These are phyloP conservation scores for Monosporascus ibericus DNA, from an alignment of 2,329 filamentous ascomycete species.

Conservation along the genomic window DNA sequence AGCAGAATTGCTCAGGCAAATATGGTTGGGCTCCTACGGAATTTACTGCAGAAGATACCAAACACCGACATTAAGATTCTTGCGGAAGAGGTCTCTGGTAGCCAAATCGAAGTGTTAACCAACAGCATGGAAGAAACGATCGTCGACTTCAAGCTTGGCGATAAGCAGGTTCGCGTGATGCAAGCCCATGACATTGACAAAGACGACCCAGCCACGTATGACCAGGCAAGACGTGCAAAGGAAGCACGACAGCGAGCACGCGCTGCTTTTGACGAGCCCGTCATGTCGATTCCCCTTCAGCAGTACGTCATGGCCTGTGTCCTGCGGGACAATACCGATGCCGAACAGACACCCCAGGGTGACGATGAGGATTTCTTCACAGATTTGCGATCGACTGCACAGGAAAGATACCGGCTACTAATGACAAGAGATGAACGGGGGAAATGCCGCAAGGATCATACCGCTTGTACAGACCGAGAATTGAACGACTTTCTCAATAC, in stretches of 20 bases:
- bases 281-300: slow-evolving; percentile 1
- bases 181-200: slow-evolving; percentile 5
- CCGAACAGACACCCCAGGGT: background rate
- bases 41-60: background rate
- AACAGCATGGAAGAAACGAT: background rate
- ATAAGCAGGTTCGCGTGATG: slow-evolving; percentile 2
- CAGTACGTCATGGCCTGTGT: slow-evolving; percentile 2
- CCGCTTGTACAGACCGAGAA: background rate
- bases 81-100: no score
- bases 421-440: slow-evolving; percentile 1
- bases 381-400: background rate
- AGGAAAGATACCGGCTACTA: background rate
- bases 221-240: background rate
- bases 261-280: background rate
- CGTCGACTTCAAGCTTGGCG: background rate
- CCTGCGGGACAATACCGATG: background rate
- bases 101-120: no score
- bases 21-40: background rate
- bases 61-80: no score
- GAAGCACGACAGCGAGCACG: background rate
- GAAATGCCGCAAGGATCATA: background rate
- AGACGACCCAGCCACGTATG: background rate
- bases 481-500: background rate
- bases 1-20: no score
- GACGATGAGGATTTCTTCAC: background rate